Evolutionary conservation across 306 rosid genomes (phyloP).

Genomic region (Pterocarpus macrocarpus): DNA sequence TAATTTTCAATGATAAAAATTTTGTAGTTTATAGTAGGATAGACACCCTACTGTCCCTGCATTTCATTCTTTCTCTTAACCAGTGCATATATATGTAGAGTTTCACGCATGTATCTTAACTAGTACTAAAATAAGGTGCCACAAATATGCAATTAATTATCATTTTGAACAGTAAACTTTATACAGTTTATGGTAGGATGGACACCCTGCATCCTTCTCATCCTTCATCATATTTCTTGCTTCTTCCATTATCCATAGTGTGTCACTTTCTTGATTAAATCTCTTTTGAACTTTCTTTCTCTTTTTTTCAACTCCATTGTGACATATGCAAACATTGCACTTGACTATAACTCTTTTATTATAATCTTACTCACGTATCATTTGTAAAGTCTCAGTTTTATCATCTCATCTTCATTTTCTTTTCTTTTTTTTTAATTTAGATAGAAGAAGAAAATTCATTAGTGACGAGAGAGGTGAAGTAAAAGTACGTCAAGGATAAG

Average conservation of each 20-base stretch:
- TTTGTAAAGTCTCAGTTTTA: background rate
- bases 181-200: too few relatives aligned
- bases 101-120: too few relatives aligned
- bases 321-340: background rate
- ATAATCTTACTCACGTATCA: background rate
- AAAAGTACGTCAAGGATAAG: background rate
- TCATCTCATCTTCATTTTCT: background rate
- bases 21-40: too few relatives aligned
- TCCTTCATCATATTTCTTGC: background rate
- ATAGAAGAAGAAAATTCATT: background rate
- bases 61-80: too few relatives aligned
- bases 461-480: background rate
- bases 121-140: too few relatives aligned
- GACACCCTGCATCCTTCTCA: too few relatives aligned
- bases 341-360: background rate
- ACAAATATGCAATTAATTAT: too few relatives aligned
- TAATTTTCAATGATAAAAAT: too few relatives aligned
- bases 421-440: too few relatives aligned
- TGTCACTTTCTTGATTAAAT: background rate
- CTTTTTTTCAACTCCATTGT: constrained; percentile 2
- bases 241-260: background rate
- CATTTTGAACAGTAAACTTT: too few relatives aligned
- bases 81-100: too few relatives aligned
- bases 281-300: background rate
- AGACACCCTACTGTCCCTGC: too few relatives aligned